phyloP scores from a whole-genome alignment of 768 basidiomycete genomes.

The Rhizopogon vesiculosus region DNA sequence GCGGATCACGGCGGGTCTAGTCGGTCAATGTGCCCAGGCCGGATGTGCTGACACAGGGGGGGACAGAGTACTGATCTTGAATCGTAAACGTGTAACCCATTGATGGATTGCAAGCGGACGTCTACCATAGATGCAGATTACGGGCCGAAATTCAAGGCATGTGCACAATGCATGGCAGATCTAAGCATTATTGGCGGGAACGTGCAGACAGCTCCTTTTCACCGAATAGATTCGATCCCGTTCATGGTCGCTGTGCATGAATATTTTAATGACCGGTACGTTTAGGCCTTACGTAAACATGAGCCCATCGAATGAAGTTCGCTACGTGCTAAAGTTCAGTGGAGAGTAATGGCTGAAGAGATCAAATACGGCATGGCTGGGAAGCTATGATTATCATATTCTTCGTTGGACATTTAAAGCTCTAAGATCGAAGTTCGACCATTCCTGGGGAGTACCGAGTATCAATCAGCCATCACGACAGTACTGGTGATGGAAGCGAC shows the following conservation, averaged over 20 bases:
- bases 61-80: background rate
- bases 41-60: background rate
- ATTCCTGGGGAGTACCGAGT: background rate
- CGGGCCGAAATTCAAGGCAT: background rate
- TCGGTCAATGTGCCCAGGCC: background rate
- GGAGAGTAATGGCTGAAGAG: background rate
- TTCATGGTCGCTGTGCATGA: conserved; percentile 5
- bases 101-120: background rate
- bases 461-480: background rate
- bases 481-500: background rate
- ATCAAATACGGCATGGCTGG: background rate
- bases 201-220: background rate
- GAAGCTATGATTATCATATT: conserved; percentile 5
- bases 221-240: conserved; percentile 5
- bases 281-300: background rate
- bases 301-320: background rate
- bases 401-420: conserved; percentile 2
- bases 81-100: background rate
- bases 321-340: background rate
- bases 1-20: background rate
- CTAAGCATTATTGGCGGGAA: background rate
- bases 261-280: conserved; percentile 19
- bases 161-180: conserved; percentile 1
- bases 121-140: background rate
- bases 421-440: conserved; percentile 10